phyloP scores from a whole-genome alignment of 164 flowering plant genomes.

The Kalanchoe fedtschenkoi region DNA sequence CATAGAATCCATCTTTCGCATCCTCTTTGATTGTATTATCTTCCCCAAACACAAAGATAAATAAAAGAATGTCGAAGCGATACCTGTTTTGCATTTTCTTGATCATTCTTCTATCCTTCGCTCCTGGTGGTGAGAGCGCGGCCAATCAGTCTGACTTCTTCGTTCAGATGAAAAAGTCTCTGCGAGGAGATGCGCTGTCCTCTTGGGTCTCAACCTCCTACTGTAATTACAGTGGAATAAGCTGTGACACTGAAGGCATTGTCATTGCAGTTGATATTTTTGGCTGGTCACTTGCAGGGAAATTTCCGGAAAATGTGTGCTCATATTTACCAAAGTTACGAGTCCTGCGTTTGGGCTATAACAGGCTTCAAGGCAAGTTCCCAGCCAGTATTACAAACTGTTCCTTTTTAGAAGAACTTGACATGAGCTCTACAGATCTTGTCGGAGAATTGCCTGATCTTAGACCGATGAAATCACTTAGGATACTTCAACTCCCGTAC shows the following conservation, averaged over 20 bases:
- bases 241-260: slow-evolving; percentile 41
- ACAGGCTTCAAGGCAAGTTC: slow-evolving; percentile 38
- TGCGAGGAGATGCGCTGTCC: slow-evolving; percentile 39
- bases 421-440: slow-evolving; percentile 27
- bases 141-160: slow-evolving; percentile 51
- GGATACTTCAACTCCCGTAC: slow-evolving; percentile 53
- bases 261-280: slow-evolving; percentile 43
- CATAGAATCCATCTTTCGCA: no score
- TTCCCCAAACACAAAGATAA: no score
- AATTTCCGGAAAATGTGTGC: slow-evolving; percentile 52
- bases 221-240: slow-evolving; percentile 58
- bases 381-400: slow-evolving; percentile 50
- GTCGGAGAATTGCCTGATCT: slow-evolving; percentile 53
- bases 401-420: slow-evolving; percentile 56
- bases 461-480: slow-evolving; percentile 37
- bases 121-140: slow-evolving; percentile 10
- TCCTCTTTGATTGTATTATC: no score
- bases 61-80: no score
- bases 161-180: slow-evolving; percentile 44
- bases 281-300: slow-evolving; percentile 48
- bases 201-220: slow-evolving; percentile 31
- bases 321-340: slow-evolving; percentile 50
- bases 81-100: no score
- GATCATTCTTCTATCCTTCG: slow-evolving; percentile 17
- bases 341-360: slow-evolving; percentile 36